phyloP scores from a whole-genome alignment of 2,329 filamentous ascomycete species.

The Fusarium annulatum region DNA sequence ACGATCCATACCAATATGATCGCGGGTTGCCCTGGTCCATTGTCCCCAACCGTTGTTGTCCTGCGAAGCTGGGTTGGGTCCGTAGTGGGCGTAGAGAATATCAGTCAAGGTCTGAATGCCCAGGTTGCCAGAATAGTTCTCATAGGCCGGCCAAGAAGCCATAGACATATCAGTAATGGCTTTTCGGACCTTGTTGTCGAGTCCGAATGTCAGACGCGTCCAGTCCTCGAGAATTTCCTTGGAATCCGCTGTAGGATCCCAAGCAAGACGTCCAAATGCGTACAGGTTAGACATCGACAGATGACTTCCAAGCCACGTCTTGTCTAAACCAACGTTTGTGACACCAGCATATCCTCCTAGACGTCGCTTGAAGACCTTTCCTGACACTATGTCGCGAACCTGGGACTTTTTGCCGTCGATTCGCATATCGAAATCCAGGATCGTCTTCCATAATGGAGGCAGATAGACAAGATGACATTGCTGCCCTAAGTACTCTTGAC shows the following conservation, averaged over 20 bases:
- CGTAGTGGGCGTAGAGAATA: conserved; percentile 71
- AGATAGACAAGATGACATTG: conserved; percentile 76
- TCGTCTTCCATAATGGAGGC: conserved; percentile 74
- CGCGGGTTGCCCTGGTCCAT: conserved; percentile 72
- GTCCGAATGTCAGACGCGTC: conserved; percentile 74
- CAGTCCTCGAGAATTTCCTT: conserved; percentile 68
- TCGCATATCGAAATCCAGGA: conserved; percentile 74
- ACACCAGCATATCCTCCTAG: conserved; percentile 74
- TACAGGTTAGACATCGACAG: conserved; percentile 79
- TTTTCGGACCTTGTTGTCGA: conserved; percentile 64
- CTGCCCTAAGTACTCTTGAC: conserved; percentile 78
- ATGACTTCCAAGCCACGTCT: conserved; percentile 76
- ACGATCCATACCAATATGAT: conserved; percentile 76
- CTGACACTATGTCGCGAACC: conserved; percentile 70
- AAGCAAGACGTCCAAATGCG: conserved; percentile 74
- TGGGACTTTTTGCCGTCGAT: conserved; percentile 66
- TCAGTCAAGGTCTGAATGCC: conserved; percentile 77
- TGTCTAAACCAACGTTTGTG: conserved; percentile 73
- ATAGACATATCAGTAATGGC: conserved; percentile 72
- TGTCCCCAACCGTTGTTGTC: conserved; percentile 77
- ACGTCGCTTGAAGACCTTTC: conserved; percentile 66
- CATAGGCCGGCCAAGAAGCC: conserved; percentile 76
- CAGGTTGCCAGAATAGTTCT: conserved; percentile 76
- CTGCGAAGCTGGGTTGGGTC: conserved; percentile 73
- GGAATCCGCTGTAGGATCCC: conserved; percentile 65